Percentiles rank a stretch among this genome's conserved stretches.
phyloP scores from a whole-genome alignment of 768 basidiomycete species.

The Flagelloscypha sp. region DNA sequence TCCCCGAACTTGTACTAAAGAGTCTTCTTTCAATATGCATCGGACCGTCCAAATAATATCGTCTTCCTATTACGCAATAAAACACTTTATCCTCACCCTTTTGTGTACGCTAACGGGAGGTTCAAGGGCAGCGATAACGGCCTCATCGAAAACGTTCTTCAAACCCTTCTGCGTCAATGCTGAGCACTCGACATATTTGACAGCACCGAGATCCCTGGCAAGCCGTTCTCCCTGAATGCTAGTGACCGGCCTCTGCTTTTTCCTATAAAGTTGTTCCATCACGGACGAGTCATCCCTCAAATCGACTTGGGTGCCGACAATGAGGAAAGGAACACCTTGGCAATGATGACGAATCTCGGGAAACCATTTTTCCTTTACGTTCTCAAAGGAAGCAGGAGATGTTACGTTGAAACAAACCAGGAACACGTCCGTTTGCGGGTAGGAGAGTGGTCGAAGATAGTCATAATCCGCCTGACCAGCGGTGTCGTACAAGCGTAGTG shows the following conservation, averaged over 20 bases:
- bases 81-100: no score
- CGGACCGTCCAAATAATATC: no score
- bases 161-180: not conserved
- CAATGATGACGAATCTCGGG: constrained; percentile 79
- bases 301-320: constrained; percentile 75
- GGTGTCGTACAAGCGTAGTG: no score
- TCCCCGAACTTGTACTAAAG: no score
- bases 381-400: constrained; percentile 70
- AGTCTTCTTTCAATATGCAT: no score
- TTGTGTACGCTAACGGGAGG: no score
- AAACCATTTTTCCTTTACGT: constrained; percentile 86
- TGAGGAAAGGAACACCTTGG: constrained; percentile 74
- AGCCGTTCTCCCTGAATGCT: not conserved
- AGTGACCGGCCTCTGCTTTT: constrained; percentile 6
- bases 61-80: no score
- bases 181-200: constrained; percentile 3
- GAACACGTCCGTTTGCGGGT: constrained; percentile 80
- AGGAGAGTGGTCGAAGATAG: constrained; percentile 69
- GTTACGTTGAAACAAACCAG: constrained; percentile 77
- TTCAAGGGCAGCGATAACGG: no score
- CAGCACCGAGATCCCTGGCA: constrained; percentile 3
- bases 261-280: constrained; percentile 62
- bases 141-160: not conserved
- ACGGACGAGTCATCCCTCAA: constrained; percentile 60
- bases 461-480: constrained; percentile 82